Evolutionary conservation across 2,329 filamentous ascomycete species (phyloP), one percentile per base, ranked within the genome.

Genomic region (Xylaria multiplex): DNA sequence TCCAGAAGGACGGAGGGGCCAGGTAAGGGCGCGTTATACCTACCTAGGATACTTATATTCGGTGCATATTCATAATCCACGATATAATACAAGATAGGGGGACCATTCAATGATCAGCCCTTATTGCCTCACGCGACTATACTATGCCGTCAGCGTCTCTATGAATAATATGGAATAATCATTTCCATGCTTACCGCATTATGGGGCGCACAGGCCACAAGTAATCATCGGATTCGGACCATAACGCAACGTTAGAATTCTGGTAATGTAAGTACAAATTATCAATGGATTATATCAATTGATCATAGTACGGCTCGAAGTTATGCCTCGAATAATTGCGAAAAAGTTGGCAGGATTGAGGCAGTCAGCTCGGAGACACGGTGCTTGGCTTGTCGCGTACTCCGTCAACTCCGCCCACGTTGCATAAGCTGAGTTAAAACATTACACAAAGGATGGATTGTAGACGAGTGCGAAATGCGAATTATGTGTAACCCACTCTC

Each of bases 101-200:
- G 35, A 50, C 14, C 2, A 22, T 46, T 30, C 16, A n/a, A 16
- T n/a, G 40, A 35, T 24, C 32, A 37, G 6, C 40, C 45, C 2
- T 43, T 22, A 63, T 63, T 59, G 49, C 43, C 27, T 46, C 55
- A 40, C 32, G 13, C 30, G 32, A 46, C 55, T 24, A 32, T 30
- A 48, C 43, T 16, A 66, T 66, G 64, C 60, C 37, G 64, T 66
- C 64, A 66, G 64, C 64, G 62, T 37, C 45, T 64, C 37, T 3
- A 46, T 63, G 11, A 40, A 27, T 22, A 32, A 59, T 40, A 40
- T 45, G 35, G 45, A 50, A 16, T 37, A 24, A 52, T 32, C 35
- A n/a, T 48, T 35, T 43, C 37, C 22, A 66, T 35, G 50, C 60
- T 66, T 62, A 66, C 59, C 64, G 42, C 45, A 52, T 55, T 42